These are phyloP conservation scores for Trypanosoma melophagium DNA, from an alignment of 208 protist genomes.

Conservation along the genomic window DNA sequence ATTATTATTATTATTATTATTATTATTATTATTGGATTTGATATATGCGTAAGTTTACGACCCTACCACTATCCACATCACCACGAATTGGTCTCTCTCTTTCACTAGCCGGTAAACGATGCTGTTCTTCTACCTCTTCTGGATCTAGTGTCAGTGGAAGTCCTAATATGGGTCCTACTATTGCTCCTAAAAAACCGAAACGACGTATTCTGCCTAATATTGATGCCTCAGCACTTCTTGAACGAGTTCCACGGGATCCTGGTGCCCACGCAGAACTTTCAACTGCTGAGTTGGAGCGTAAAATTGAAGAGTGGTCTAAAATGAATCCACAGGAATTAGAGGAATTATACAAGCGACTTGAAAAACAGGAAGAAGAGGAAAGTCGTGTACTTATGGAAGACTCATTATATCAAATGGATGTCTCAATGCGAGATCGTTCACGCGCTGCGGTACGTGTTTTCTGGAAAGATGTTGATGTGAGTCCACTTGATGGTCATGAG, in stretches of 20 bases:
- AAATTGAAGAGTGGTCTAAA: slow-evolving; percentile 72
- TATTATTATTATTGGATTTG: neutral
- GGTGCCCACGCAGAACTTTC: slow-evolving; percentile 81
- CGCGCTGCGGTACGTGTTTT: slow-evolving; percentile 76
- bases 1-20: neutral
- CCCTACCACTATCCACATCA: neutral
- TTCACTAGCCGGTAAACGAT: neutral
- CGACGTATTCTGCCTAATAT: slow-evolving; percentile 54
- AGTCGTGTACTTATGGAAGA: slow-evolving; percentile 81
- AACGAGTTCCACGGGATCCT: slow-evolving; percentile 69
- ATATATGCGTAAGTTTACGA: slow-evolving; percentile 18
- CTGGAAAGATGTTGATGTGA: slow-evolving; percentile 86
- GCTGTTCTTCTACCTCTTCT: slow-evolving; percentile 21
- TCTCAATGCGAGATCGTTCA: slow-evolving; percentile 73
- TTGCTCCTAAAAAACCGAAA: slow-evolving; percentile 65
- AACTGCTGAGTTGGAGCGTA: slow-evolving; percentile 84
- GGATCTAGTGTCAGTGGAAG: neutral
- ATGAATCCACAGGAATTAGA: slow-evolving; percentile 75
- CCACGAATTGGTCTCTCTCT: neutral
- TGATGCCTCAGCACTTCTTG: slow-evolving; percentile 58
- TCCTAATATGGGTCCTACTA: slow-evolving; percentile 21
- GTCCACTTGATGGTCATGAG: slow-evolving; percentile 46
- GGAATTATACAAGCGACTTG: slow-evolving; percentile 54
- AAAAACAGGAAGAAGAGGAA: slow-evolving; percentile 66
- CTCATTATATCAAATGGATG: slow-evolving; percentile 90